A percentile compares a stretch with the other conserved stretches of the same genome.
Evolutionary conservation across 495 filamentous ascomycete genomes (phyloP).

Genomic region (Xylaria castorea): DNA sequence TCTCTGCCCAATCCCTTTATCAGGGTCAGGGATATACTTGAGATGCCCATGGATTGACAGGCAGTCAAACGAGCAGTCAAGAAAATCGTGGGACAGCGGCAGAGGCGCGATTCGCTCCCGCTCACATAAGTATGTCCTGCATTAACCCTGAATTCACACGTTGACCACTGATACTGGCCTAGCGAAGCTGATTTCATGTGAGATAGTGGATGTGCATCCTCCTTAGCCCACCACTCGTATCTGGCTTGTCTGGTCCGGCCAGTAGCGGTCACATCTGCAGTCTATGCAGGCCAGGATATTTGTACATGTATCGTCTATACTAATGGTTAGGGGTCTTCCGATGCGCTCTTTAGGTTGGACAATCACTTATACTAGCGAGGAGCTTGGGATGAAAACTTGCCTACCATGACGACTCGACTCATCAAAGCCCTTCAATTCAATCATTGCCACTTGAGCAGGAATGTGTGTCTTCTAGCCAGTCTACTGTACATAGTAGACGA

Average conservation of each 20-base stretch:
- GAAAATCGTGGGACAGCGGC: conserved; percentile 28
- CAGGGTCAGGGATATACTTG: neutral
- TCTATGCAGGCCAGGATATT: conserved; percentile 1
- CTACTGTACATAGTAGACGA: neutral
- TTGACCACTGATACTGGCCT: conserved; percentile 41
- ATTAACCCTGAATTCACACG: conserved; percentile 39
- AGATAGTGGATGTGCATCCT: conserved; percentile 27
- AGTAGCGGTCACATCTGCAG: conserved; percentile 21
- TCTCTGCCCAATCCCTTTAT: conserved; percentile 19
- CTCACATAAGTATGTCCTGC: conserved; percentile 33
- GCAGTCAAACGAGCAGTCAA: conserved; percentile 6
- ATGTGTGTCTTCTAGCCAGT: neutral
- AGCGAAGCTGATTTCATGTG: conserved; percentile 27
- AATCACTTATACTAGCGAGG: neutral
- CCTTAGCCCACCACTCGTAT: conserved; percentile 26
- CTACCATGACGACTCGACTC: neutral
- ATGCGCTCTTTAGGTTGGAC: conserved; percentile 6
- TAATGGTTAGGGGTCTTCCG: conserved; percentile 17
- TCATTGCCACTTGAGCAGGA: neutral
- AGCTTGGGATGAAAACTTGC: neutral
- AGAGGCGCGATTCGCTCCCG: conserved; percentile 33
- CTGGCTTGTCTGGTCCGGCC: conserved; percentile 9
- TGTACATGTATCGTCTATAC: conserved; percentile 12
- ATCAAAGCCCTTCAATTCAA: neutral
- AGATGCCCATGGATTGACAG: conserved; percentile 18